Percentiles rank a stretch among this genome's conserved stretches.
Conservation (phyloP, 306 rosid species). For the Castanea sativa region DNA sequence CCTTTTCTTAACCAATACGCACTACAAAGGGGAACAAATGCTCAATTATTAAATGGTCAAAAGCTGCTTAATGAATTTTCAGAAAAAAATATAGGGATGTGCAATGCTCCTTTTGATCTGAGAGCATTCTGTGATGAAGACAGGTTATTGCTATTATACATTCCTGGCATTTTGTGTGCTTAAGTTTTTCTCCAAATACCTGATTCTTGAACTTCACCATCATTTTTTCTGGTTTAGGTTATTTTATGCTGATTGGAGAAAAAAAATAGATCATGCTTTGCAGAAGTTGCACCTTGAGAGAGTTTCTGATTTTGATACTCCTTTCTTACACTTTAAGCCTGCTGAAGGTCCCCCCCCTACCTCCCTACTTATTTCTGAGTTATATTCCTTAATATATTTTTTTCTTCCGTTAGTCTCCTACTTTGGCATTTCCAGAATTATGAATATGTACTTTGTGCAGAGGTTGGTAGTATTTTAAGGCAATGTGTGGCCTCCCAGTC, state of each 20-base stretch:
- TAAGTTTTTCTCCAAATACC: background rate
- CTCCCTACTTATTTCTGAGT: background rate
- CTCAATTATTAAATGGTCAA: conserved; percentile 43
- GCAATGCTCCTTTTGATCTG: conserved; percentile 36
- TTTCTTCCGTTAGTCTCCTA: conserved; percentile 1
- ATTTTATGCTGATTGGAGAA: conserved; percentile 58
- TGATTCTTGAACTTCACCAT: conserved; percentile 11
- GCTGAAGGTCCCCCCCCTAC: conserved; percentile 25
- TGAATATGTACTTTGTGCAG: conserved; percentile 29
- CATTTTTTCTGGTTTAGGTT: conserved; percentile 42
- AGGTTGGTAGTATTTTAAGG: conserved; percentile 26
- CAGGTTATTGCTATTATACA: conserved; percentile 42
- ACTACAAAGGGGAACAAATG: conserved; percentile 25
- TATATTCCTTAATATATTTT: background rate
- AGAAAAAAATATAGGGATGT: conserved; percentile 19
- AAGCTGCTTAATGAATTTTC: conserved; percentile 28
- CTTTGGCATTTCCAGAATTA: background rate
- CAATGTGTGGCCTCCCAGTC: conserved; percentile 36
- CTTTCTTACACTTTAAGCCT: conserved; percentile 22
- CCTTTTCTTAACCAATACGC: conserved; percentile 55
- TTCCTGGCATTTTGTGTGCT: background rate
- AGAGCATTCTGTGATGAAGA: conserved; percentile 37
- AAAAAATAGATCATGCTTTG: conserved; percentile 37
- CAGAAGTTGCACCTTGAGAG: conserved; percentile 35
- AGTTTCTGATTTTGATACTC: conserved; percentile 23